Conservation (phyloP, 345 rosid genomes). For the Pseudoturritis turrita region DNA sequence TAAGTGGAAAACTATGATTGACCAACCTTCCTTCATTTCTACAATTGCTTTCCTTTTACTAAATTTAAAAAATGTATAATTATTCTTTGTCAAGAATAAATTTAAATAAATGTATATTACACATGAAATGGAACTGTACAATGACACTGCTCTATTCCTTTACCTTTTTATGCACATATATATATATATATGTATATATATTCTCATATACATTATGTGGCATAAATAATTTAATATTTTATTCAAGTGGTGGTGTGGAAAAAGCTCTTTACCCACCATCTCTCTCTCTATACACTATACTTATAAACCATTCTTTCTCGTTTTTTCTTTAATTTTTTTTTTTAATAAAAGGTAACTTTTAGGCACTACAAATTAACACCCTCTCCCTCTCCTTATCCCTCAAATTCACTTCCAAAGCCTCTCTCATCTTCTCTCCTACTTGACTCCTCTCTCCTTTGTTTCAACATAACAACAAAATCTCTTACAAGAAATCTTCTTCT, state of each 20-base stretch:
- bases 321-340: background rate
- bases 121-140: slow-evolving; percentile 14
- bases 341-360: slow-evolving; percentile 18
- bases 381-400: slow-evolving; percentile 28
- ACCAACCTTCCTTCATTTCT: slow-evolving; percentile 11
- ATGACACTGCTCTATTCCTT: background rate
- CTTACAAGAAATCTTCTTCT: background rate
- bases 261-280: slow-evolving; percentile 30
- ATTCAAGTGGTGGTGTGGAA: slow-evolving; percentile 30
- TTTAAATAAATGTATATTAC: too few species aligned
- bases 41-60: slow-evolving; percentile 1
- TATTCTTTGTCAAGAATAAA: too few species aligned
- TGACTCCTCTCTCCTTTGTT: slow-evolving; percentile 8
- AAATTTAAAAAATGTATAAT: too few species aligned
- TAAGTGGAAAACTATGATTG: slow-evolving; percentile 18
- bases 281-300: slow-evolving; percentile 23
- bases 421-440: slow-evolving; percentile 5
- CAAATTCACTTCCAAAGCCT: slow-evolving; percentile 33
- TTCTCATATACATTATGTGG: slow-evolving; percentile 26
- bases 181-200: background rate
- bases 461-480: slow-evolving; percentile 1
- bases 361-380: slow-evolving; percentile 31
- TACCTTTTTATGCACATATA: slow-evolving; percentile 22
- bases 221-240: slow-evolving; percentile 13
- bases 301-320: slow-evolving; percentile 9